These are phyloP conservation scores for Helichrysum umbraculigerum DNA, from an alignment of 129 eudicot species.

Conservation along the genomic window DNA sequence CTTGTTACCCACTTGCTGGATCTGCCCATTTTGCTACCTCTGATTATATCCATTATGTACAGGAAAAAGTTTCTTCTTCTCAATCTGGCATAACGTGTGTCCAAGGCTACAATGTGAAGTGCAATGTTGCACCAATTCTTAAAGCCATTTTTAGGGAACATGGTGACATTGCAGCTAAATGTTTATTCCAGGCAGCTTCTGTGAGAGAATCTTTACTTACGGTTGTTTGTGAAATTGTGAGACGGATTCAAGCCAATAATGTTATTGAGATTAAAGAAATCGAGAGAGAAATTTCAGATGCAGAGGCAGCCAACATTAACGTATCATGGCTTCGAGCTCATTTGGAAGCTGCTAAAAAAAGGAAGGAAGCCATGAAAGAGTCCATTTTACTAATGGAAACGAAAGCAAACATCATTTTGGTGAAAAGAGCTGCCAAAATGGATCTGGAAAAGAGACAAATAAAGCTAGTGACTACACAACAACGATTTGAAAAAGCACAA, in stretches of 20 bases:
- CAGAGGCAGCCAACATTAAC: conserved; percentile 22
- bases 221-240: not conserved
- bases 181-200: not conserved
- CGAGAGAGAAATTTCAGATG: conserved; percentile 22
- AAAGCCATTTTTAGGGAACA: not conserved
- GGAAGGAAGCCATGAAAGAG: conserved; percentile 1
- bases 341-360: not conserved
- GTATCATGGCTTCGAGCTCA: conserved; percentile 29
- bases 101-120: not conserved
- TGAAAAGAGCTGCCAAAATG: conserved; percentile 28
- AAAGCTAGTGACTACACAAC: conserved; percentile 25
- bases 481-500: too few relatives aligned
- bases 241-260: conserved; percentile 11
- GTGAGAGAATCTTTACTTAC: not conserved
- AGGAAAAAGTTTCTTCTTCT: not conserved
- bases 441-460: conserved; percentile 31
- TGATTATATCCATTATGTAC: not conserved
- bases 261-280: conserved; percentile 4
- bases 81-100: not conserved
- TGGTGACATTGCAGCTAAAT: not conserved
- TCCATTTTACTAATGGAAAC: conserved; percentile 3
- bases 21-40: too few relatives aligned
- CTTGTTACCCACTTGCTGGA: too few relatives aligned
- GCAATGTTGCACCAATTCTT: not conserved
- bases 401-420: conserved; percentile 5